Conservation (phyloP, 2,329 filamentous ascomycete genomes). For the Hymenoscyphus fraxineus region DNA sequence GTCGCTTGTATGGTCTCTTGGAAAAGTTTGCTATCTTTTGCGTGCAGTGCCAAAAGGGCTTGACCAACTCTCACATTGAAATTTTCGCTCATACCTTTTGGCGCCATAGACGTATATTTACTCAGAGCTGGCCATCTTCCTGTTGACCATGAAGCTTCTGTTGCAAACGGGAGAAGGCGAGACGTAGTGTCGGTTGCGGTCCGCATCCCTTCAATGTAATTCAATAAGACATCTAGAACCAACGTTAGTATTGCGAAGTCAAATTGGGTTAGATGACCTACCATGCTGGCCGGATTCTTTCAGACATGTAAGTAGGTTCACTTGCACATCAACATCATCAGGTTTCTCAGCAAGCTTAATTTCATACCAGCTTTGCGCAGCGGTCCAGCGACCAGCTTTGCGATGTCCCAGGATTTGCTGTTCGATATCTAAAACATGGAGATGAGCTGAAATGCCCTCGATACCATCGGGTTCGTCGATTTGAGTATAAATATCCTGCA, state of each 20-base stretch:
- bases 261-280: conserved; percentile 39
- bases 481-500: conserved; percentile 93
- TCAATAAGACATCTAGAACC: conserved; percentile 70
- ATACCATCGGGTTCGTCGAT: conserved; percentile 98
- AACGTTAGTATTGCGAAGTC: conserved; percentile 22
- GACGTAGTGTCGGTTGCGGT: conserved; percentile 45
- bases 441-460: conserved; percentile 85
- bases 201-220: conserved; percentile 77
- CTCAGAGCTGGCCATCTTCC: conserved; percentile 74
- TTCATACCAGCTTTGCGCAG: conserved; percentile 97
- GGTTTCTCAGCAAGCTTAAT: conserved; percentile 79
- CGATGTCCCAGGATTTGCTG: conserved; percentile 91
- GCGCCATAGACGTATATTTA: conserved; percentile 57
- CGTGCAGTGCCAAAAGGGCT: conserved; percentile 58
- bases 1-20: conserved; percentile 57
- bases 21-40: conserved; percentile 50
- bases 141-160: conserved; percentile 90
- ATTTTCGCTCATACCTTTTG: conserved; percentile 47
- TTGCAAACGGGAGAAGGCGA: conserved; percentile 73
- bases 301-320: conserved; percentile 80
- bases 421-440: conserved; percentile 83
- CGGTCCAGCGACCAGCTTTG: conserved; percentile 89
- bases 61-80: conserved; percentile 81
- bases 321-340: conserved; percentile 70
- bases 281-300: conserved; percentile 95